These are phyloP conservation scores for Rhamnella rubrinervis DNA, from an alignment of 331 rosid genomes.

Conservation along the genomic window DNA sequence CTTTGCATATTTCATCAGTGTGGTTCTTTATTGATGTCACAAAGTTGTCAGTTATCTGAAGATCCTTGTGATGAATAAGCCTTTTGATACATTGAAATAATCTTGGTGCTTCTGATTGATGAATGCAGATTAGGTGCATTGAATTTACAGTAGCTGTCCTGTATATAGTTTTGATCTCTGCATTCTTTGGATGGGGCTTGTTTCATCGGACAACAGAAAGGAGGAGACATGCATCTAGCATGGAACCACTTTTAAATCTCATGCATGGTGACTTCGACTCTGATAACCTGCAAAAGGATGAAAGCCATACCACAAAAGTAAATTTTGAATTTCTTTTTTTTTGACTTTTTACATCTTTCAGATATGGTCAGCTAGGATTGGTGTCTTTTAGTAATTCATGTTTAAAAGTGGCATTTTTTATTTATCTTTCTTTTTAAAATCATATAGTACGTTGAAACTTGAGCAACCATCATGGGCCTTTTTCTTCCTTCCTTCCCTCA, in stretches of 20 bases:
- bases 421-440: neutral
- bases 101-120: slow-evolving; percentile 27
- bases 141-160: slow-evolving; percentile 65
- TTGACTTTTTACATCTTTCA: neutral
- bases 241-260: slow-evolving; percentile 66
- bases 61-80: slow-evolving; percentile 1
- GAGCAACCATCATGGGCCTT: neutral
- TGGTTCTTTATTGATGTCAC: slow-evolving; percentile 13
- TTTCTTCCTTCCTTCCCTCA: neutral
- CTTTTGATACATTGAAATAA: slow-evolving; percentile 24
- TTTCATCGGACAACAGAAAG: slow-evolving; percentile 53
- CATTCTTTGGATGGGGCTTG: slow-evolving; percentile 75
- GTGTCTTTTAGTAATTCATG: neutral
- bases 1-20: neutral
- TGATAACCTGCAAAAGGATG: slow-evolving; percentile 43
- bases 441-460: neutral
- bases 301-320: slow-evolving; percentile 47
- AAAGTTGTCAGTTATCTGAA: slow-evolving; percentile 3
- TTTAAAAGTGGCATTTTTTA: neutral
- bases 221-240: slow-evolving; percentile 42
- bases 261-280: slow-evolving; percentile 38
- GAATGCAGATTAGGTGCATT: slow-evolving; percentile 72
- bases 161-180: slow-evolving; percentile 57
- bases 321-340: slow-evolving; percentile 5
- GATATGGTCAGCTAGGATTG: neutral